These are phyloP conservation scores for Neurospora discreta DNA, from an alignment of 495 filamentous ascomycete genomes.

Conservation along the genomic window DNA sequence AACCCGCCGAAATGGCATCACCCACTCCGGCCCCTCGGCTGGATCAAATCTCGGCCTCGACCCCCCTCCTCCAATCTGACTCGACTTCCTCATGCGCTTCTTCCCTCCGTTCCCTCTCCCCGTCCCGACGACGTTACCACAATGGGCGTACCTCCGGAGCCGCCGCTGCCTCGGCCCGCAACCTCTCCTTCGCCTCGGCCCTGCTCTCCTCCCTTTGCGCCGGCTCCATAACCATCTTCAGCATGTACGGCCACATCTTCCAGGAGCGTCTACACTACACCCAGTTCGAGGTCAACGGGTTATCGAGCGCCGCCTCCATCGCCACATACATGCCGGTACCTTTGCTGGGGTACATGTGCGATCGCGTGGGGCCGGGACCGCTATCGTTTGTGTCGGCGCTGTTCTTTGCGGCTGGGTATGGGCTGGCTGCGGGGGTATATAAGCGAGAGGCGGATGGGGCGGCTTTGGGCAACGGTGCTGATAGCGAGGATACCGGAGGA, in stretches of 20 bases:
- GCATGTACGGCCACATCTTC: constrained; percentile 81
- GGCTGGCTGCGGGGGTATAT: constrained; percentile 73
- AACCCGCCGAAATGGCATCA: constrained; percentile 3
- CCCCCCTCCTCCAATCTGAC: constrained; percentile 20
- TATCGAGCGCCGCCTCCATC: constrained; percentile 73
- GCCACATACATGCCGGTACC: constrained; percentile 84
- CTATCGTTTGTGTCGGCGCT: constrained; percentile 59
- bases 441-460: constrained; percentile 43
- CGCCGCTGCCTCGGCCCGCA: constrained; percentile 19
- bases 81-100: constrained; percentile 21
- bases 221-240: constrained; percentile 78
- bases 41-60: constrained; percentile 8
- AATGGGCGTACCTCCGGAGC: constrained; percentile 10
- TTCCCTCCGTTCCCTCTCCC: constrained; percentile 24
- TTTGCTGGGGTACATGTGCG: constrained; percentile 81
- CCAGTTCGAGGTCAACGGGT: constrained; percentile 81
- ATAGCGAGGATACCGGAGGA: constrained; percentile 30
- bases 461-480: neutral
- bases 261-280: constrained; percentile 73
- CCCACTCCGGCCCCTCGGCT: constrained; percentile 2
- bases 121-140: constrained; percentile 8
- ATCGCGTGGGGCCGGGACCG: constrained; percentile 68
- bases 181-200: constrained; percentile 29
- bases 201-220: constrained; percentile 53
- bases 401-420: constrained; percentile 71